Percentiles rank a stretch among this genome's conserved stretches.
Conservation (phyloP, 2,329 filamentous ascomycete genomes). For the Beauveria sp. region DNA sequence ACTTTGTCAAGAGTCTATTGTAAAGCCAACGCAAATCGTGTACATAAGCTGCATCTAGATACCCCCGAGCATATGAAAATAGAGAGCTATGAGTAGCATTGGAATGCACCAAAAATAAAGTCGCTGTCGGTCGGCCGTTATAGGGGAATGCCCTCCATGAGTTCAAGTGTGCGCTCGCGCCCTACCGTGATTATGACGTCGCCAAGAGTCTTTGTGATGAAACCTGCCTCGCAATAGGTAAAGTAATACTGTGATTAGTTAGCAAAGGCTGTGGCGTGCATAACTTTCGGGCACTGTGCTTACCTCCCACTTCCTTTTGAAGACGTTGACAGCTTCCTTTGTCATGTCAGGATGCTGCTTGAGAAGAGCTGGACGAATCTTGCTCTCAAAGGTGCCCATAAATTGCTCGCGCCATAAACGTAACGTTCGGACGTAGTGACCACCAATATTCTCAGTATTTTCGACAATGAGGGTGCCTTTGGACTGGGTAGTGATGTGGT, state of each 20-base stretch:
- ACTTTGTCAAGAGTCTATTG: background rate
- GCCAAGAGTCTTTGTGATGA: constrained; percentile 62
- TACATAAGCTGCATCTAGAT: constrained; percentile 9
- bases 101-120: background rate
- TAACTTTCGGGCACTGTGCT: constrained; percentile 17
- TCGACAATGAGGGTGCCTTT: constrained; percentile 58
- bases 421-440: constrained; percentile 64
- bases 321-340: constrained; percentile 56
- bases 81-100: background rate
- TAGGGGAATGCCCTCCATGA: constrained; percentile 63
- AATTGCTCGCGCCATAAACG: constrained; percentile 63
- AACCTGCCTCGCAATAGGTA: constrained; percentile 66
- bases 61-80: background rate
- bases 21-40: background rate
- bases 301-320: constrained; percentile 64
- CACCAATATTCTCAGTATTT: constrained; percentile 62
- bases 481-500: constrained; percentile 54
- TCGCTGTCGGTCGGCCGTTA: constrained; percentile 25
- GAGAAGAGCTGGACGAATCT: constrained; percentile 53
- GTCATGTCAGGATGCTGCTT: constrained; percentile 51
- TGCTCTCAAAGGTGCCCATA: constrained; percentile 50
- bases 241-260: constrained; percentile 55
- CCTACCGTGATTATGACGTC: constrained; percentile 67
- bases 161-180: constrained; percentile 55
- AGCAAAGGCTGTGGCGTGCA: background rate